Percentiles rank a stretch among this genome's conserved stretches.
phyloP scores from a whole-genome alignment of 306 rosid genomes.

The Trifolium subterraneum region DNA sequence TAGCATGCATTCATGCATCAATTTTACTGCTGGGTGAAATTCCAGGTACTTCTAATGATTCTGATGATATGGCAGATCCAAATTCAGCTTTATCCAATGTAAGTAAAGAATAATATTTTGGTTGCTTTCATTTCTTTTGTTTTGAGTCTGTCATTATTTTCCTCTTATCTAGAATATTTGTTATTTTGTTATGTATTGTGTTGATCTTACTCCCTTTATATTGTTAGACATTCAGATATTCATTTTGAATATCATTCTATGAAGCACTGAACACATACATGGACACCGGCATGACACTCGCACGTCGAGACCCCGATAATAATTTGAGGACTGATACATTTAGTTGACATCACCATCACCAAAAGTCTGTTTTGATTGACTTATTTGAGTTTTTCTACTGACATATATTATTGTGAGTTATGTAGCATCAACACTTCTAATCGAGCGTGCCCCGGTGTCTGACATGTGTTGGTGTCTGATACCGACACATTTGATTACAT shows the following conservation, averaged over 20 bases:
- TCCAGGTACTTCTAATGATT: constrained; percentile 31
- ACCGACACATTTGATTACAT: too few species aligned
- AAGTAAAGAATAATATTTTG: constrained; percentile 38
- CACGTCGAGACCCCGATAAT: background rate
- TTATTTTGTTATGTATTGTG: background rate
- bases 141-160: background rate
- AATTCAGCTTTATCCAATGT: constrained; percentile 40
- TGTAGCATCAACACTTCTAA: too few species aligned
- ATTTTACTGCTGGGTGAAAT: too few species aligned
- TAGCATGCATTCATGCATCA: too few species aligned
- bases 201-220: background rate
- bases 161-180: background rate
- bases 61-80: constrained; percentile 24
- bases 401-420: background rate
- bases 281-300: background rate
- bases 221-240: background rate
- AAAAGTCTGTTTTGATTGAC: background rate
- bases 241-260: background rate
- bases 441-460: too few species aligned
- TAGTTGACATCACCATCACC: background rate
- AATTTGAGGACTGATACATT: background rate
- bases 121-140: constrained; percentile 5
- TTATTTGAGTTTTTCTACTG: too few species aligned
- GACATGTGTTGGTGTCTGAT: too few species aligned
- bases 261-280: background rate